Percentiles rank a stretch among this genome's conserved stretches.
These are phyloP conservation scores for Podospora appendiculata DNA, from an alignment of 495 filamentous ascomycete species.

Conservation along the genomic window DNA sequence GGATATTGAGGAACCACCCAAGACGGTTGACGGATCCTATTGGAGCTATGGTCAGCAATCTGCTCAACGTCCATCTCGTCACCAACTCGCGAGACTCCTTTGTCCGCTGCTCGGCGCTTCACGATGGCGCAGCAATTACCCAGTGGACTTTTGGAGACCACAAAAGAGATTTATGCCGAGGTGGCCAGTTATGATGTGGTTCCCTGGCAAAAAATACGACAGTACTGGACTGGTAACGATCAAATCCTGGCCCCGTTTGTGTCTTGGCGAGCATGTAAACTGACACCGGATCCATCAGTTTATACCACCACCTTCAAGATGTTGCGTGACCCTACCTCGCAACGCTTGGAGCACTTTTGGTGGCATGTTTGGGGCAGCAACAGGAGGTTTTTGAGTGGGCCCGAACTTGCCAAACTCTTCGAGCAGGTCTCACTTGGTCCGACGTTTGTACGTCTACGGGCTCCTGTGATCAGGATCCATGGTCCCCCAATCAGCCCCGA, in stretches of 20 bases:
- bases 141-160: constrained; percentile 41
- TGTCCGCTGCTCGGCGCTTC: not conserved
- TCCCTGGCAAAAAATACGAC: constrained; percentile 39
- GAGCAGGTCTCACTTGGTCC: constrained; percentile 40
- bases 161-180: constrained; percentile 32
- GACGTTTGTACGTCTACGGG: constrained; percentile 38
- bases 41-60: no score
- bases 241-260: not conserved
- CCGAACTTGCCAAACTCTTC: constrained; percentile 38
- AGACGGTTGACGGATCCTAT: not conserved
- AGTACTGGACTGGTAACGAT: constrained; percentile 42
- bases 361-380: constrained; percentile 50
- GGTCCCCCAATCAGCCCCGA: not conserved
- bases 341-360: constrained; percentile 49
- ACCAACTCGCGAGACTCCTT: no score
- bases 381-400: constrained; percentile 35
- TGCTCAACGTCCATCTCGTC: no score
- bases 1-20: not conserved
- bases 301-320: constrained; percentile 44
- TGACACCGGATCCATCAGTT: constrained; percentile 24
- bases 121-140: constrained; percentile 32
- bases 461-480: constrained; percentile 17
- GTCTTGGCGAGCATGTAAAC: not conserved
- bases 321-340: constrained; percentile 43
- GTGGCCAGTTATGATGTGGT: constrained; percentile 40